Conservation (phyloP, 2,329 filamentous ascomycete genomes). For the Paecilomyces variotii region DNA sequence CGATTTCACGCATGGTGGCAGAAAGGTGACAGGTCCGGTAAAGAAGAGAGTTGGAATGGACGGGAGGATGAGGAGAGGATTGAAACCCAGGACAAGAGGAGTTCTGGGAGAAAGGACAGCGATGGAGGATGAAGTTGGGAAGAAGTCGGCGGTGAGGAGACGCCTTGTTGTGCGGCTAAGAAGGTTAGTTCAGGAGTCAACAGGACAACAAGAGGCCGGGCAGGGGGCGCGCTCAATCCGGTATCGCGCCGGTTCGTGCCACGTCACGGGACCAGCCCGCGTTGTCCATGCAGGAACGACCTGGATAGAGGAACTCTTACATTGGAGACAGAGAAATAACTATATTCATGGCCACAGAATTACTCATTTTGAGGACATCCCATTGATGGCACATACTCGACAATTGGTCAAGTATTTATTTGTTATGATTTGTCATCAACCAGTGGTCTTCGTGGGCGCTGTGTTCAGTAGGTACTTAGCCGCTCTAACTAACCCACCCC, state of each 20-base stretch:
- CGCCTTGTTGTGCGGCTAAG: constrained; percentile 17
- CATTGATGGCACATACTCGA: no score
- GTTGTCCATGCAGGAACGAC: constrained; percentile 17
- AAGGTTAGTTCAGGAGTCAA: constrained; percentile 15
- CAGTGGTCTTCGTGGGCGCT: not conserved
- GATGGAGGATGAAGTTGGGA: constrained; percentile 8
- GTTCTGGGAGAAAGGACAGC: not conserved
- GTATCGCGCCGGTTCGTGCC: not conserved
- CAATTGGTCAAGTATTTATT: no score
- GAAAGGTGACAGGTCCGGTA: constrained; percentile 10
- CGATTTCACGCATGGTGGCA: constrained; percentile 66
- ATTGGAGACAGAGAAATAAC: no score
- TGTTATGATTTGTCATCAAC: no score
- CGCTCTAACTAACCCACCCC: not conserved
- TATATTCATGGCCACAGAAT: not conserved
- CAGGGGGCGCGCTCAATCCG: not conserved
- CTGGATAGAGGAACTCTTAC: constrained; percentile 12
- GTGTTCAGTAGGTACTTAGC: not conserved
- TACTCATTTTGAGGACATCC: not conserved
- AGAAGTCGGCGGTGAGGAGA: not conserved
- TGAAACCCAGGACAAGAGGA: constrained; percentile 3
- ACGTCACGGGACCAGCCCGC: constrained; percentile 17
- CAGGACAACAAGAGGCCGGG: constrained; percentile 6
- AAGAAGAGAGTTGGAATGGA: constrained; percentile 8
- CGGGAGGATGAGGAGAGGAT: constrained; percentile 9